Percentiles rank a stretch among this genome's conserved stretches.
Evolutionary conservation across 371 early-diverging fungal species (phyloP).

Genomic region (Nematocida ausubeli): DNA sequence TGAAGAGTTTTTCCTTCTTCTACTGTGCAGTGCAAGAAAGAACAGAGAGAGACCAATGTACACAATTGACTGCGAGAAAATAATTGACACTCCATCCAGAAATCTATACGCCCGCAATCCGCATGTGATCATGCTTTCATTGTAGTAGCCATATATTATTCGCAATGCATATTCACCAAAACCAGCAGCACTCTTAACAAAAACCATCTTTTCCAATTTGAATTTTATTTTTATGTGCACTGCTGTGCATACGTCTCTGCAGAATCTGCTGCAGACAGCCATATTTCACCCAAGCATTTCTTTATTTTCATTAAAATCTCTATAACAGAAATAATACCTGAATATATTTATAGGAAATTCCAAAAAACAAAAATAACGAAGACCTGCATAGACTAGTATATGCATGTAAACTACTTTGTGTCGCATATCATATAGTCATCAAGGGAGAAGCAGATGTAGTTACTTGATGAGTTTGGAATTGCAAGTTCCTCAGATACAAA

Average conservation of each 20-base stretch:
- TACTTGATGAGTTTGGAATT: slow-evolving; percentile 21
- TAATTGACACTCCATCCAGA: not conserved
- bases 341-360: not conserved
- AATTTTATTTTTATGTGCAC: slow-evolving; percentile 16
- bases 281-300: no score
- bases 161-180: slow-evolving; percentile 1
- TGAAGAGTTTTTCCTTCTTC: not conserved
- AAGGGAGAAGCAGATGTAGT: slow-evolving; percentile 8
- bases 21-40: not conserved
- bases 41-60: slow-evolving; percentile 1
- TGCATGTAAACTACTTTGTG: not conserved
- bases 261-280: no score
- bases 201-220: slow-evolving; percentile 22
- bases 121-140: slow-evolving; percentile 15
- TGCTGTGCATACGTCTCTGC: no score
- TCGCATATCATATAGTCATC: not conserved
- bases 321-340: not conserved
- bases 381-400: not conserved
- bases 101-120: not conserved
- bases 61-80: slow-evolving; percentile 9
- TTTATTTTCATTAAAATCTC: not conserved
- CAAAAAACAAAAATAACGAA: not conserved
- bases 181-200: not conserved
- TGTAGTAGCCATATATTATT: slow-evolving; percentile 19
- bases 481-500: slow-evolving; percentile 5